phyloP scores from a whole-genome alignment of 371 early-diverging fungal genomes.

The Chytridiales sp. region DNA sequence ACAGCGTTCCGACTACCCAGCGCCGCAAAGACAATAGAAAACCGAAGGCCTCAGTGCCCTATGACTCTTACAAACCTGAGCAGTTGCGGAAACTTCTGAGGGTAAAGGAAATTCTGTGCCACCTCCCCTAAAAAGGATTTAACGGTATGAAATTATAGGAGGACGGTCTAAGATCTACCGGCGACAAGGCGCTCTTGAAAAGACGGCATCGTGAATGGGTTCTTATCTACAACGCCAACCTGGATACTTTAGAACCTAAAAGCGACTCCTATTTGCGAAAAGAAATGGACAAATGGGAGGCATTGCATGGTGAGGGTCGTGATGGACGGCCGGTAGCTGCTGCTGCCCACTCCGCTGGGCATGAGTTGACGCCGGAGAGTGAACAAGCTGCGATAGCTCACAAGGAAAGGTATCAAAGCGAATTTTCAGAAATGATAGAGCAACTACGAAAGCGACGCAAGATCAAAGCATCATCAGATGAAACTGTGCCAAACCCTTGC shows the following conservation, averaged over 20 bases:
- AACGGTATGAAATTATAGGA: conserved; percentile 14
- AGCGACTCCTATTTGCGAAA: conserved; percentile 9
- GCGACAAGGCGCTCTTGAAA: conserved; percentile 26
- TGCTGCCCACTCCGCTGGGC: not conserved
- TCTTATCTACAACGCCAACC: conserved; percentile 37
- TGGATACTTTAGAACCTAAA: conserved; percentile 21
- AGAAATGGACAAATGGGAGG: conserved; percentile 36
- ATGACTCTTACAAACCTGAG: conserved; percentile 17
- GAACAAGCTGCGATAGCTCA: not conserved
- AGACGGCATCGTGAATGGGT: conserved; percentile 37
- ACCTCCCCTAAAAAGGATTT: not conserved
- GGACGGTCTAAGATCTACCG: conserved; percentile 28
- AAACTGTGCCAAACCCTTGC: not conserved
- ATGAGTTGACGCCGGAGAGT: not conserved
- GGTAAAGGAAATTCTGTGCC: conserved; percentile 8
- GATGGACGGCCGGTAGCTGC: too few relatives aligned
- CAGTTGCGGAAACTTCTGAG: conserved; percentile 28
- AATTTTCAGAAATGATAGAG: conserved; percentile 9
- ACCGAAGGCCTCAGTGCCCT: conserved; percentile 28
- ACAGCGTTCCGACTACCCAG: not conserved
- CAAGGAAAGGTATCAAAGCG: not conserved
- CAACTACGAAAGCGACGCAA: not conserved
- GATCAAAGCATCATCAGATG: not conserved
- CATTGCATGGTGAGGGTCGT: conserved; percentile 8
- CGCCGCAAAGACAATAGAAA: not conserved